A percentile compares a stretch with the other conserved stretches of the same genome.
phyloP scores from a whole-genome alignment of 2,329 filamentous ascomycete species.

The Ampelomyces quisqualis region DNA sequence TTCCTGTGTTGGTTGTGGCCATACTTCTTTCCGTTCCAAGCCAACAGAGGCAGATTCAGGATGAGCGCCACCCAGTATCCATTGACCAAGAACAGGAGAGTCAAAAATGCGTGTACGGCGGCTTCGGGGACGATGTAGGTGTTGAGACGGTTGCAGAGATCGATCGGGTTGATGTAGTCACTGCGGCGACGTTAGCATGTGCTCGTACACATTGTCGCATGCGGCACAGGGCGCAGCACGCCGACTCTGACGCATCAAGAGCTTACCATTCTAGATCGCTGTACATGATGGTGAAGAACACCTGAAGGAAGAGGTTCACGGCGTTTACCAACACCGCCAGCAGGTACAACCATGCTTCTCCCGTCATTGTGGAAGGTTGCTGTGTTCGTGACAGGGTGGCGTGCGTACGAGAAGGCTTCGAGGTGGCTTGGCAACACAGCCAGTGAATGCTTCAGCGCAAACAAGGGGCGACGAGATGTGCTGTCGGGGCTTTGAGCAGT shows the following conservation, averaged over 20 bases:
- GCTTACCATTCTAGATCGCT: conserved; percentile 97
- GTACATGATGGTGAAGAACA: conserved; percentile 99
- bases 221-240: too few relatives aligned
- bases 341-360: conserved; percentile 97
- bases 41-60: conserved; percentile 87
- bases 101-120: conserved; percentile 93
- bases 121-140: conserved; percentile 99
- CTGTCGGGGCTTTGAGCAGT: conserved; percentile 27
- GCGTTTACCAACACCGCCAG: conserved; percentile 98
- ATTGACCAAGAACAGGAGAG: conserved; percentile 94
- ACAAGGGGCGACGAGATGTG: conserved; percentile 14
- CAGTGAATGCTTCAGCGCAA: conserved; percentile 14
- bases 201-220: conserved; percentile 5
- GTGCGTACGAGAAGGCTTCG: conserved; percentile 10
- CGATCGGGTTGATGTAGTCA: conserved; percentile 99
- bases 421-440: conserved; percentile 12
- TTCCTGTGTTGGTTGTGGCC: conserved; percentile 40
- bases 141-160: conserved; percentile 99
- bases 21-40: conserved; percentile 97
- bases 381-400: conserved; percentile 27
- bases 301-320: conserved; percentile 98
- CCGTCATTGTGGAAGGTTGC: conserved; percentile 69
- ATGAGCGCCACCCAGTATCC: conserved; percentile 95
- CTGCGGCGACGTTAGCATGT: conserved; percentile 53
- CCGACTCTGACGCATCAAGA: too few relatives aligned